Percentiles rank a stretch among this genome's conserved stretches.
phyloP scores from a whole-genome alignment of 2,329 filamentous ascomycete species.

The Fusarium burgessii region DNA sequence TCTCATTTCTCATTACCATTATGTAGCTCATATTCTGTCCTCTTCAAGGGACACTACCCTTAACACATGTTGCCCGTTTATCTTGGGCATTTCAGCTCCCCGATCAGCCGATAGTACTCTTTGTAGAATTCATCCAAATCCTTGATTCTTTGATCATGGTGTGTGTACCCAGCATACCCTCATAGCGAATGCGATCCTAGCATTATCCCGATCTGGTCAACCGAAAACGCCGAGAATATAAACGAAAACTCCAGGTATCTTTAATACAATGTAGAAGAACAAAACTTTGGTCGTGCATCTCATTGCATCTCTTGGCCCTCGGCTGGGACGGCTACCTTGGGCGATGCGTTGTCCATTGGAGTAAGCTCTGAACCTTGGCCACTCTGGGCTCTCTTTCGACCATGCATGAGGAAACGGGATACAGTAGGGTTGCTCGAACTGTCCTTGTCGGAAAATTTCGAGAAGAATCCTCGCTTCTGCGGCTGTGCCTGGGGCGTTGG shows the following conservation, averaged over 20 bases:
- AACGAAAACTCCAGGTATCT: conserved; percentile 44
- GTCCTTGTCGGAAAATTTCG: conserved; percentile 72
- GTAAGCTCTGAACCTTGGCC: conserved; percentile 79
- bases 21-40: conserved; percentile 38
- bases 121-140: conserved; percentile 22
- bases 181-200: conserved; percentile 45
- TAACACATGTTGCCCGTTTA: conserved; percentile 9
- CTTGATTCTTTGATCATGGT: conserved; percentile 24
- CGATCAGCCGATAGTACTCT: neutral
- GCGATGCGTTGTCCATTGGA: conserved; percentile 63
- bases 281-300: conserved; percentile 22
- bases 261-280: conserved; percentile 44
- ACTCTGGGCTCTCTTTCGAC: conserved; percentile 74
- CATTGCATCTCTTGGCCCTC: conserved; percentile 47
- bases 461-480: conserved; percentile 78
- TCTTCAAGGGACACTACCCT: conserved; percentile 18
- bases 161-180: conserved; percentile 31
- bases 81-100: conserved; percentile 5
- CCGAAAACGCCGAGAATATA: conserved; percentile 44
- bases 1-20: conserved; percentile 47
- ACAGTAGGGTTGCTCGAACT: conserved; percentile 54
- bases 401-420: conserved; percentile 74
- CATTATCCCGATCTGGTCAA: conserved; percentile 34
- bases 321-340: conserved; percentile 45
- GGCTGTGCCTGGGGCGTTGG: conserved; percentile 42